Percentiles rank a stretch among this genome's conserved stretches.
Conservation (phyloP, 768 basidiomycete species). For the Exidia glandulosa region DNA sequence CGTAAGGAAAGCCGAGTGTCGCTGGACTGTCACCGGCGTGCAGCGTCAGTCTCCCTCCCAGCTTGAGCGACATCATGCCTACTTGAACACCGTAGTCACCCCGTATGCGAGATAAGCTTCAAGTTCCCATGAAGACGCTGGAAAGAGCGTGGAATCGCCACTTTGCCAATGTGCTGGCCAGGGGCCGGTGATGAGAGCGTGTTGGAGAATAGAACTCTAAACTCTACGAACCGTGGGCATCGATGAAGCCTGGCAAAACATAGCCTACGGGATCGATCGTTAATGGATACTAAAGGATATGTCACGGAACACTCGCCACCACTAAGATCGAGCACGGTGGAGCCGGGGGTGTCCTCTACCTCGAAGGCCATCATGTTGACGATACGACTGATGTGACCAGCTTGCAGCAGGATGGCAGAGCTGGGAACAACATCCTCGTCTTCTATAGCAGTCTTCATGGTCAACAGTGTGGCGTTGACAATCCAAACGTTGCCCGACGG, state of each 20-base stretch:
- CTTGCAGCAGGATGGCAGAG: background rate
- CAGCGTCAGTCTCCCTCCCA: background rate
- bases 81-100: slow-evolving; percentile 71
- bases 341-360: too few species aligned
- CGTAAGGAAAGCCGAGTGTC: slow-evolving; percentile 39
- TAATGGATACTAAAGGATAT: background rate
- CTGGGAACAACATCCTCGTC: background rate
- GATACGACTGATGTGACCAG: background rate
- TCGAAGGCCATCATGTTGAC: background rate
- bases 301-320: slow-evolving; percentile 35
- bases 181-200: background rate
- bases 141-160: slow-evolving; percentile 24
- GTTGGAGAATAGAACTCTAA: background rate
- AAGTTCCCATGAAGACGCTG: slow-evolving; percentile 63
- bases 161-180: slow-evolving; percentile 52
- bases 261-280: slow-evolving; percentile 30
- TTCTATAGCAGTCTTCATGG: background rate
- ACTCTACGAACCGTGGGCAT: slow-evolving; percentile 38
- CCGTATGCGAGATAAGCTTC: slow-evolving; percentile 68
- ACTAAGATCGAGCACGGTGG: slow-evolving; percentile 42
- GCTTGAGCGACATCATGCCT: slow-evolving; percentile 10
- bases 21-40: background rate
- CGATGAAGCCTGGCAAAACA: slow-evolving; percentile 62
- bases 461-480: background rate
- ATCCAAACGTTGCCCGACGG: background rate